Evolutionary conservation across 2,329 filamentous ascomycete species (phyloP).

Genomic region (Aspergillus pseudoglaucus): DNA sequence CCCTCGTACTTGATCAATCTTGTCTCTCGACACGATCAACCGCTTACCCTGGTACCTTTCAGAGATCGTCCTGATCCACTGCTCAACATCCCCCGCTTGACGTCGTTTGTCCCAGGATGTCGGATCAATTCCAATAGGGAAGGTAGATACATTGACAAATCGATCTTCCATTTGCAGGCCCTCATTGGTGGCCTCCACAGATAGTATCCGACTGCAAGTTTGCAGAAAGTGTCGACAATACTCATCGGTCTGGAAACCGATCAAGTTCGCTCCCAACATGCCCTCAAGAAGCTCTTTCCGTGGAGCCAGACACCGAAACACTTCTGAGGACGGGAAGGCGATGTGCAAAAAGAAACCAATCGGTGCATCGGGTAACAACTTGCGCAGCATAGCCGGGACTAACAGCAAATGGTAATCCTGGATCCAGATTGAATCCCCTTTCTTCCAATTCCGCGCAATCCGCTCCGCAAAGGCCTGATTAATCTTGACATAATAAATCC

Average conservation of each 20-base stretch:
- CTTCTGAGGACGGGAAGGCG: slow-evolving; percentile 89
- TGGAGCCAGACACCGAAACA: slow-evolving; percentile 81
- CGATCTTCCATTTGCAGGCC: slow-evolving; percentile 87
- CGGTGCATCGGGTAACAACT: slow-evolving; percentile 75
- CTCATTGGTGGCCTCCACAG: slow-evolving; percentile 81
- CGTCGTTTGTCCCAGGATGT: slow-evolving; percentile 66
- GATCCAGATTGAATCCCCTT: slow-evolving; percentile 85
- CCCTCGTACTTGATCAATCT: slow-evolving; percentile 86
- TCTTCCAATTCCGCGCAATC: slow-evolving; percentile 83
- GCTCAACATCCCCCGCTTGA: slow-evolving; percentile 63
- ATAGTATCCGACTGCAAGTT: slow-evolving; percentile 84
- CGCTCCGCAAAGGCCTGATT: slow-evolving; percentile 89
- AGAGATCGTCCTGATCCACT: slow-evolving; percentile 73
- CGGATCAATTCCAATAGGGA: slow-evolving; percentile 88
- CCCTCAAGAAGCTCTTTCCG: slow-evolving; percentile 80
- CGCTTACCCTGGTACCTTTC: slow-evolving; percentile 83
- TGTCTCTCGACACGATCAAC: slow-evolving; percentile 87
- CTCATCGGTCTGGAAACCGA: slow-evolving; percentile 89
- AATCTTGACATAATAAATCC: slow-evolving; percentile 84
- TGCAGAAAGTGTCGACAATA: slow-evolving; percentile 90
- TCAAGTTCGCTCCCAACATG: slow-evolving; percentile 83
- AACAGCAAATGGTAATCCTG: slow-evolving; percentile 92
- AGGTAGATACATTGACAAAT: slow-evolving; percentile 79
- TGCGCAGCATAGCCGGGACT: slow-evolving; percentile 76
- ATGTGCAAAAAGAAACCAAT: slow-evolving; percentile 95